These are phyloP conservation scores for Didymella keratinophila DNA, from an alignment of 2,329 filamentous ascomycete genomes.

Conservation along the genomic window DNA sequence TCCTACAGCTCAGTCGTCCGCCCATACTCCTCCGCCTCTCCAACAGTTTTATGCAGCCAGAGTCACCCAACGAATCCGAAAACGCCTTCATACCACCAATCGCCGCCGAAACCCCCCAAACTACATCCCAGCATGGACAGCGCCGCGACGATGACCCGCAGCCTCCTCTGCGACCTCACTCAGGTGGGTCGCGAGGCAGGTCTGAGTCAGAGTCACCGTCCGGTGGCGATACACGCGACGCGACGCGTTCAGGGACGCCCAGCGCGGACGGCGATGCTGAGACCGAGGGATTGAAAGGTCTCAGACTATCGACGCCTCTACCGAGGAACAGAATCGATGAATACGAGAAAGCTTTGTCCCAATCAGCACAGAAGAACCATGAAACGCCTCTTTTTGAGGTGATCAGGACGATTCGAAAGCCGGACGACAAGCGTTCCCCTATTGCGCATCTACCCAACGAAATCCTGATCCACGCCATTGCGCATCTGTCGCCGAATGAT, in stretches of 20 bases:
- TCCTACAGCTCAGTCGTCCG: conserved; percentile 64
- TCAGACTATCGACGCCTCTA: conserved; percentile 43
- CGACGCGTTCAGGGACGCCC: conserved; percentile 32
- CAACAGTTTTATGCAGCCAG: conserved; percentile 71
- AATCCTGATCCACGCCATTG: conserved; percentile 88
- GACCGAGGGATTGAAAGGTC: conserved; percentile 40
- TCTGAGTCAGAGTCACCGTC: conserved; percentile 29
- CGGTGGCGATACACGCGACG: conserved; percentile 29
- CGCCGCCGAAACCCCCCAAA: conserved; percentile 45
- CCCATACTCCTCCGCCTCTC: conserved; percentile 39
- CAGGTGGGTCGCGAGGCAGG: conserved; percentile 44
- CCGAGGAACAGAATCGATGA: conserved; percentile 61
- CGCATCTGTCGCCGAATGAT: conserved; percentile 85
- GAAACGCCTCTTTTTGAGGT: conserved; percentile 62
- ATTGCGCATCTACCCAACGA: conserved; percentile 81
- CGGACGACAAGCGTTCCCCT: conserved; percentile 56
- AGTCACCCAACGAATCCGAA: conserved; percentile 60
- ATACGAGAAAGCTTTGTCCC: conserved; percentile 60
- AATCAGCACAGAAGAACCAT: conserved; percentile 48
- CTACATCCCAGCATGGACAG: conserved; percentile 66
- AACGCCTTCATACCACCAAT: conserved; percentile 53
- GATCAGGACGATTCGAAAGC: conserved; percentile 56
- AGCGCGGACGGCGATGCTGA: conserved; percentile 17
- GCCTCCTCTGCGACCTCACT: conserved; percentile 52
- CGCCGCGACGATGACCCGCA: conserved; percentile 57